A percentile compares a stretch with the other conserved stretches of the same genome.
phyloP scores from a whole-genome alignment of 345 rosid species.

The Erysimum cheiranthoides region DNA sequence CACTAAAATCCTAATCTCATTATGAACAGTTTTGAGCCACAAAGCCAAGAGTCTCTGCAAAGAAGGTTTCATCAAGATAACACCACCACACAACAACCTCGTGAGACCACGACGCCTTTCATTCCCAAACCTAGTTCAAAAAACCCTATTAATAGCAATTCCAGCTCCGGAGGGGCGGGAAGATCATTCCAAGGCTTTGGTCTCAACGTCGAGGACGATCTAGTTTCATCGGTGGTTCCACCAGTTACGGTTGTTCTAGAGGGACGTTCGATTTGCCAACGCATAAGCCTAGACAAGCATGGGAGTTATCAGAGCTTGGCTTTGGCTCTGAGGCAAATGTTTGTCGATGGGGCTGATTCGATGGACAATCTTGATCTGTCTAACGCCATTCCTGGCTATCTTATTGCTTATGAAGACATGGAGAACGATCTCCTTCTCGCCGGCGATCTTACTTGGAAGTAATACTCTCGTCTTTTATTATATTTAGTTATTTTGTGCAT shows the following conservation, averaged over 20 bases:
- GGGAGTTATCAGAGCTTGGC: conserved; percentile 83
- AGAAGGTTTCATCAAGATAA: conserved; percentile 56
- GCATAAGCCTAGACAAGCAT: conserved; percentile 79
- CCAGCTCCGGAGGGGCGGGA: conserved; percentile 30
- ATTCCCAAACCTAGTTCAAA: conserved; percentile 43
- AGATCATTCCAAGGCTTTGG: conserved; percentile 47
- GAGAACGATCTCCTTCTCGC: conserved; percentile 95
- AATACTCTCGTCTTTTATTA: conserved; percentile 30
- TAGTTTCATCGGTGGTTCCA: conserved; percentile 71
- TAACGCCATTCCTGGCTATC: conserved; percentile 84
- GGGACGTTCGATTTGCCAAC: conserved; percentile 91
- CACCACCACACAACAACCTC: conserved; percentile 29
- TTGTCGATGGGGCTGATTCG: conserved; percentile 56
- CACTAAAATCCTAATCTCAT: conserved; percentile 29
- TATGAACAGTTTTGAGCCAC: conserved; percentile 60
- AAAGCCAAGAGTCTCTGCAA: conserved; percentile 58
- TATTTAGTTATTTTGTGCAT: background rate
- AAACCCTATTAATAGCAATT: conserved; percentile 26
- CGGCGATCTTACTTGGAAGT: conserved; percentile 95
- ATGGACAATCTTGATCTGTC: conserved; percentile 62
- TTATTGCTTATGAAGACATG: conserved; percentile 86
- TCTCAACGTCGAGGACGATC: conserved; percentile 62
- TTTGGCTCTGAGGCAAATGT: conserved; percentile 80
- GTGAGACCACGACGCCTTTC: conserved; percentile 35
- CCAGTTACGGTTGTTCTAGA: conserved; percentile 85